Percentiles rank a stretch among this genome's conserved stretches.
Evolutionary conservation across 2,329 filamentous ascomycete species (phyloP).

Genomic region (Emydomyces testavorans): DNA sequence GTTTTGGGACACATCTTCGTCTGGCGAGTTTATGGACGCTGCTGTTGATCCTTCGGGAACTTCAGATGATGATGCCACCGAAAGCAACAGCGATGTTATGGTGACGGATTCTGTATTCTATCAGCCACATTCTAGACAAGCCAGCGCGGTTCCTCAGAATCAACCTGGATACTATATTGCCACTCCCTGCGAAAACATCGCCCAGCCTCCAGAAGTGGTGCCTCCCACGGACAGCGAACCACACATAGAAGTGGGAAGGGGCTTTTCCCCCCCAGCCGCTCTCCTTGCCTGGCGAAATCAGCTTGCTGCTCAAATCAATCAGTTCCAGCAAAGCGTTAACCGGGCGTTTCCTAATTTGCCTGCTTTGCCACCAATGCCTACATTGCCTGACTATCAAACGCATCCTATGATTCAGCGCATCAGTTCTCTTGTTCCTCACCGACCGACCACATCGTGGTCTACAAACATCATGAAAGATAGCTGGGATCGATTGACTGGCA

Average conservation of each 20-base stretch:
- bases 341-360: constrained; percentile 54
- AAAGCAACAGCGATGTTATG: constrained; percentile 21
- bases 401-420: constrained; percentile 62
- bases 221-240: constrained; percentile 21
- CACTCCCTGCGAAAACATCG: constrained; percentile 15
- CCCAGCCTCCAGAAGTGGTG: constrained; percentile 15
- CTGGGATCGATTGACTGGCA: constrained; percentile 54
- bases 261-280: constrained; percentile 48
- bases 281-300: constrained; percentile 64
- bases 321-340: constrained; percentile 61
- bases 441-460: constrained; percentile 40
- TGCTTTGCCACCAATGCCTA: constrained; percentile 49
- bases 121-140: constrained; percentile 26
- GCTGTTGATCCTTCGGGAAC: constrained; percentile 26
- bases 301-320: constrained; percentile 59
- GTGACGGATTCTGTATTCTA: constrained; percentile 20
- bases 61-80: constrained; percentile 24
- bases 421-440: constrained; percentile 59
- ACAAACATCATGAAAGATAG: constrained; percentile 30
- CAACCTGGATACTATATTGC: constrained; percentile 18
- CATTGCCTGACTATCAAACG: constrained; percentile 60
- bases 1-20: constrained; percentile 49
- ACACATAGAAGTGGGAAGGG: constrained; percentile 22
- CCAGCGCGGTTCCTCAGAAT: constrained; percentile 28
- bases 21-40: constrained; percentile 36